Conservation (phyloP, 768 basidiomycete genomes). For the Tylopilus vinaceipallidus region DNA sequence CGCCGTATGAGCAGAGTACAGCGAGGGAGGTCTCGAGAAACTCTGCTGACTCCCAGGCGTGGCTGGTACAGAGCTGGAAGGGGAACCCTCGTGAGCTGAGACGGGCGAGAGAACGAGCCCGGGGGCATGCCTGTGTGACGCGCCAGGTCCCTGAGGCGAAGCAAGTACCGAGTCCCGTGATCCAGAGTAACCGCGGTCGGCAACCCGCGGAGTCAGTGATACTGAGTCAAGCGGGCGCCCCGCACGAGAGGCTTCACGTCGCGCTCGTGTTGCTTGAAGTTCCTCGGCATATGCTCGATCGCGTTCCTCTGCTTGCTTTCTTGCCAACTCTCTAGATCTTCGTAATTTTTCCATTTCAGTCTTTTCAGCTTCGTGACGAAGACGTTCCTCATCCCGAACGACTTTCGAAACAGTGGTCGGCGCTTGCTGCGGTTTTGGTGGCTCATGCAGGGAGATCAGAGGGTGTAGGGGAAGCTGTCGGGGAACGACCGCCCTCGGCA, state of each 20-base stretch:
- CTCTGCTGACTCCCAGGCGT: conserved; percentile 36
- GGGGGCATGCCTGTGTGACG: conserved; percentile 45
- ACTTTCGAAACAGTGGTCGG: conserved; percentile 5
- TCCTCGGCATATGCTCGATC: conserved; percentile 56
- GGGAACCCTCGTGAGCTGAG: conserved; percentile 43
- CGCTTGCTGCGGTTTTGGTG: conserved; percentile 4
- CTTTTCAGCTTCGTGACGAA: conserved; percentile 47
- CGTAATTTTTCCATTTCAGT: conserved; percentile 51
- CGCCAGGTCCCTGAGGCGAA: conserved; percentile 25
- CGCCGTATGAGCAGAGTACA: conserved; percentile 50
- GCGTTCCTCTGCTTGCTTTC: conserved; percentile 46
- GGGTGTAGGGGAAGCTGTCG: conserved; percentile 16
- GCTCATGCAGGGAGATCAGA: conserved; percentile 14
- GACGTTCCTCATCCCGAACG: conserved; percentile 42
- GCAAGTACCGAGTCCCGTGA: conserved; percentile 37
- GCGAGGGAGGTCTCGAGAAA: conserved; percentile 53
- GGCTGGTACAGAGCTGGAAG: conserved; percentile 46
- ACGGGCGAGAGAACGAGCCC: conserved; percentile 40
- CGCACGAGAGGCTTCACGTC: conserved; percentile 57
- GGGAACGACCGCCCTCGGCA: conserved; percentile 15
- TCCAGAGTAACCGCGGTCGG: conserved; percentile 35
- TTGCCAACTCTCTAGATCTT: conserved; percentile 35
- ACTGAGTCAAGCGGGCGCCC: conserved; percentile 35
- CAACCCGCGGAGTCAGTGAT: conserved; percentile 18
- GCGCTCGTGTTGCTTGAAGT: conserved; percentile 55